Percentiles rank a stretch among this genome's conserved stretches.
phyloP scores from a whole-genome alignment of 768 basidiomycete species.

The Kwoniella bestiolae region DNA sequence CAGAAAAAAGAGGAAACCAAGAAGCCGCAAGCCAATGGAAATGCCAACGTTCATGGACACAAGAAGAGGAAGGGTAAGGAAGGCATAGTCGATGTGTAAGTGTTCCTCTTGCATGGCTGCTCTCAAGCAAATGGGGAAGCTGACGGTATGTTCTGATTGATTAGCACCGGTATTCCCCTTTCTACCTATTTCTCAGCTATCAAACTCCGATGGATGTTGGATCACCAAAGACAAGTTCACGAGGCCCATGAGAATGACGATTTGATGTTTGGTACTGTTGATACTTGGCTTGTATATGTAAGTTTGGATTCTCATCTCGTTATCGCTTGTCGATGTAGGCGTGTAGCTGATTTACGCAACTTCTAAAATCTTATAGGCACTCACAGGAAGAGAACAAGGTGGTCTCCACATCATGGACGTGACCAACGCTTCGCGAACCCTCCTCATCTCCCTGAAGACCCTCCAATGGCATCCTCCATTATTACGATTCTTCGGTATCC shows the following conservation, averaged over 20 bases:
- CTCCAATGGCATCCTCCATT: conserved; percentile 82
- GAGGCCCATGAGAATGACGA: conserved; percentile 79
- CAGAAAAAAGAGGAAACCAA: conserved; percentile 9
- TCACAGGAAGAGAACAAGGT: conserved; percentile 73
- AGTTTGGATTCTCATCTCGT: conserved; percentile 27
- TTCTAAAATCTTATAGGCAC: conserved; percentile 63
- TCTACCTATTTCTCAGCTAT: conserved; percentile 98
- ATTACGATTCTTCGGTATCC: conserved; percentile 83
- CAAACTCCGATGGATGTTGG: conserved; percentile 96
- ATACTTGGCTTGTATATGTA: conserved; percentile 94
- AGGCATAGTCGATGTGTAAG: conserved; percentile 52
- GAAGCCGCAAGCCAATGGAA: conserved; percentile 23
- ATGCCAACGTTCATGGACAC: conserved; percentile 15
- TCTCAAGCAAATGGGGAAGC: background rate
- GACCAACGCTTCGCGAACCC: conserved; percentile 94
- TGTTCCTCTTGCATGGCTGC: background rate
- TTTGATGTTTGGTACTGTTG: conserved; percentile 90
- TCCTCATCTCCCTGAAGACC: conserved; percentile 80
- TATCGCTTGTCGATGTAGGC: background rate
- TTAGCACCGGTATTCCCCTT: conserved; percentile 86
- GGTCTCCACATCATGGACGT: conserved; percentile 86
- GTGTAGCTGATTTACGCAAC: background rate
- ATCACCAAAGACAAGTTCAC: conserved; percentile 75
- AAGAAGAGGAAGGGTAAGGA: conserved; percentile 51
- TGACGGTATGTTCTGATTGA: background rate